Percentiles rank a stretch among this genome's conserved stretches.
These are phyloP conservation scores for Pythium coloratum DNA, from an alignment of 352 stramenopile genomes.

Conservation along the genomic window DNA sequence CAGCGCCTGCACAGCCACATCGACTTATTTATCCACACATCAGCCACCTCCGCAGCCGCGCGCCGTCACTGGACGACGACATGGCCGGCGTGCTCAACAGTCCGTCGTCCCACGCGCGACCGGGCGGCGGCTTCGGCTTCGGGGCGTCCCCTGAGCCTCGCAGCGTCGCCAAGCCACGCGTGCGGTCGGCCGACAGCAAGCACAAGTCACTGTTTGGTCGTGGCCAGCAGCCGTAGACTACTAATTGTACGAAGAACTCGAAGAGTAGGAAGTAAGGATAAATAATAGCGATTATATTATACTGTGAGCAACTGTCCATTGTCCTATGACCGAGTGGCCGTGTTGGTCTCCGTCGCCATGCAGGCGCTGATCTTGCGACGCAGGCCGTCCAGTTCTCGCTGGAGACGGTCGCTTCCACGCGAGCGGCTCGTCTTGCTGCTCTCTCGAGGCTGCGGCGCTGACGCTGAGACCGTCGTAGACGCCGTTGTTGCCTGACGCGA, in stretches of 20 bases:
- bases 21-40: not conserved
- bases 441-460: not conserved
- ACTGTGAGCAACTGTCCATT: not conserved
- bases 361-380: slow-evolving; percentile 64
- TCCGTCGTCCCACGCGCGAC: slow-evolving; percentile 4
- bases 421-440: slow-evolving; percentile 4
- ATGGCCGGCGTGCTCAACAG: slow-evolving; percentile 26
- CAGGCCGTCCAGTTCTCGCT: slow-evolving; percentile 53
- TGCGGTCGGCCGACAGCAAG: slow-evolving; percentile 6
- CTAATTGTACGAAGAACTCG: not conserved
- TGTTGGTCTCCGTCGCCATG: slow-evolving; percentile 26
- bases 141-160: not conserved
- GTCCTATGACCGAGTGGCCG: not conserved
- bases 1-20: not conserved
- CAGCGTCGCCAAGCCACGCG: slow-evolving; percentile 17
- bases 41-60: slow-evolving; percentile 3
- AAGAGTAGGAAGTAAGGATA: not conserved
- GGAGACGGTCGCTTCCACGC: slow-evolving; percentile 34
- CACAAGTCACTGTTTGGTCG: slow-evolving; percentile 8
- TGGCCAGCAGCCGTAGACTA: not conserved
- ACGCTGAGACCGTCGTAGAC: not conserved
- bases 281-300: slow-evolving; percentile 9
- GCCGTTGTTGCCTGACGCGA: not conserved
- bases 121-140: not conserved
- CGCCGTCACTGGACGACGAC: slow-evolving; percentile 22